Conservation (phyloP, 495 filamentous ascomycete species). For the Chaetomium tenue region DNA sequence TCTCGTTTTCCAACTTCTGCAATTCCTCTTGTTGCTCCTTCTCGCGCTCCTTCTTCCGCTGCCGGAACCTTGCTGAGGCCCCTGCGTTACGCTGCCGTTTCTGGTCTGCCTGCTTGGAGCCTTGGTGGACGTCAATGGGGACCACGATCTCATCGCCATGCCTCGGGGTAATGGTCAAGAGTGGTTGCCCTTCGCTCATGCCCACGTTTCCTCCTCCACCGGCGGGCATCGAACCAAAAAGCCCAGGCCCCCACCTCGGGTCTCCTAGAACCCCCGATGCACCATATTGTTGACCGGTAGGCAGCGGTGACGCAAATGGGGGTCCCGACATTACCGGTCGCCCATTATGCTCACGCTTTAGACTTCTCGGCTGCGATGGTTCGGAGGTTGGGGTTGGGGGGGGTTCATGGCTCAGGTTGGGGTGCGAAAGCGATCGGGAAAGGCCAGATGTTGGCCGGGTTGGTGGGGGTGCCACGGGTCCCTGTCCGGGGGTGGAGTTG, state of each 20-base stretch:
- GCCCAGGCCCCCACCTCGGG: constrained; percentile 34
- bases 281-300: constrained; percentile 26
- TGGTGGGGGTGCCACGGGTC: constrained; percentile 35
- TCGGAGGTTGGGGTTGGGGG: constrained; percentile 33
- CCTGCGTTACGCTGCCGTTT: constrained; percentile 92
- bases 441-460: constrained; percentile 36
- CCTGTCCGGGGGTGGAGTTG: constrained; percentile 29
- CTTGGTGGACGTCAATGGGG: constrained; percentile 73
- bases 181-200: constrained; percentile 45
- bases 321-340: constrained; percentile 30
- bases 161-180: constrained; percentile 40
- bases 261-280: constrained; percentile 32
- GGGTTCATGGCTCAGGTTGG: constrained; percentile 34
- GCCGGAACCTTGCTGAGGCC: constrained; percentile 84
- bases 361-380: constrained; percentile 19
- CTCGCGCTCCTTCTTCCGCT: constrained; percentile 87
- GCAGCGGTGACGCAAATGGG: constrained; percentile 28
- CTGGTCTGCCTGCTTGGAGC: constrained; percentile 81
- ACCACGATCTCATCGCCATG: constrained; percentile 56
- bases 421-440: constrained; percentile 44
- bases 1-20: constrained; percentile 60
- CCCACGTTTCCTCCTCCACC: constrained; percentile 31
- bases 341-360: constrained; percentile 29
- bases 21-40: constrained; percentile 64
- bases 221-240: constrained; percentile 23